Evolutionary conservation across 345 rosid genomes (phyloP).

Genomic region (Populus davidiana): DNA sequence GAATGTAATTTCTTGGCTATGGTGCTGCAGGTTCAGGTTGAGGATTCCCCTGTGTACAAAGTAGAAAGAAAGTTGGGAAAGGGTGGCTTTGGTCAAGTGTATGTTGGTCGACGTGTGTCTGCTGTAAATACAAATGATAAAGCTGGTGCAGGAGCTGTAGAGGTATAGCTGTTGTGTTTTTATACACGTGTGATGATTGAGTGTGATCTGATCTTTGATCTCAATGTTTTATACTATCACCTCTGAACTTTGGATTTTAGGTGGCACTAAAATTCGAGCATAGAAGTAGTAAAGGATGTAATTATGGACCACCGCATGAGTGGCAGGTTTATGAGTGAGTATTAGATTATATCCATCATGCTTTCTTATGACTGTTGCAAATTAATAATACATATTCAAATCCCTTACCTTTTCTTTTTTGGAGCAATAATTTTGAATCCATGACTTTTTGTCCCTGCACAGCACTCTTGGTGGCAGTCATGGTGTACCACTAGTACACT

Average conservation of each 20-base stretch:
- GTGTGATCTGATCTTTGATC: neutral
- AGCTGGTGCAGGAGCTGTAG: slow-evolving; percentile 57
- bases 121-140: slow-evolving; percentile 68
- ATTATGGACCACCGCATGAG: slow-evolving; percentile 92
- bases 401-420: neutral
- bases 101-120: slow-evolving; percentile 76
- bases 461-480: slow-evolving; percentile 54
- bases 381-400: neutral
- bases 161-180: slow-evolving; percentile 36
- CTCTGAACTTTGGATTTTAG: slow-evolving; percentile 34
- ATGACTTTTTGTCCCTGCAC: neutral
- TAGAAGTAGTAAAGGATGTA: slow-evolving; percentile 91
- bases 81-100: slow-evolving; percentile 99
- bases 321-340: slow-evolving; percentile 96
- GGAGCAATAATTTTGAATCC: slow-evolving; percentile 6
- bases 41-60: slow-evolving; percentile 80
- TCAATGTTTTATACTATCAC: neutral
- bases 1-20: neutral
- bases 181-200: neutral
- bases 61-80: slow-evolving; percentile 86
- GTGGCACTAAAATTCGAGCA: slow-evolving; percentile 97
- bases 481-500: slow-evolving; percentile 84
- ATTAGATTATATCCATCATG: neutral
- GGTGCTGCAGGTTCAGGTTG: slow-evolving; percentile 74
- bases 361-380: neutral